phyloP scores from a whole-genome alignment of 2,329 filamentous ascomycete genomes.

The Aspergillus persii region DNA sequence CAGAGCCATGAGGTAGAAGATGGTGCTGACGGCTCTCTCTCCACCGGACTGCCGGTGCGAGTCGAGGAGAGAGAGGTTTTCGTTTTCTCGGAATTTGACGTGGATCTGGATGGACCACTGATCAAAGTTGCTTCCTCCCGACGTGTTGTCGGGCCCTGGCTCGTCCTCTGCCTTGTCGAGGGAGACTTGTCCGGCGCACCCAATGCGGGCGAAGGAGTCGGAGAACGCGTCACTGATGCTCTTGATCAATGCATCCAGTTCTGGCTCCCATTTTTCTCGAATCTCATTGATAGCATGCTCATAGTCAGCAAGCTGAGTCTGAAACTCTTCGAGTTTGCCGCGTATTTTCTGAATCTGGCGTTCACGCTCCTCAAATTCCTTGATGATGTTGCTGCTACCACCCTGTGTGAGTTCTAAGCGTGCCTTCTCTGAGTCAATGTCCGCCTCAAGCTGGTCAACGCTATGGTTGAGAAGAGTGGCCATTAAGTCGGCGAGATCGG shows the following conservation, averaged over 20 bases:
- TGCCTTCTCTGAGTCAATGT: conserved; percentile 71
- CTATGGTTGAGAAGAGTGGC: conserved; percentile 51
- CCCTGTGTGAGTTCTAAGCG: conserved; percentile 78
- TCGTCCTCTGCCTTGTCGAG: conserved; percentile 67
- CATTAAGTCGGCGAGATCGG: conserved; percentile 39
- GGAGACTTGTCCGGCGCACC: conserved; percentile 85
- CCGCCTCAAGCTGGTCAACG: conserved; percentile 64
- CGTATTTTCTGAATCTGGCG: conserved; percentile 67
- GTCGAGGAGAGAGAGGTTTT: conserved; percentile 79
- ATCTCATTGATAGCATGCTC: conserved; percentile 62
- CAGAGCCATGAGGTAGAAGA: conserved; percentile 98
- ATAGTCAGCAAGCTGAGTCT: conserved; percentile 55
- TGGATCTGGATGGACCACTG: conserved; percentile 91
- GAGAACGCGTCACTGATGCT: conserved; percentile 89
- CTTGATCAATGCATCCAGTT: conserved; percentile 71
- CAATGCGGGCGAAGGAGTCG: conserved; percentile 91
- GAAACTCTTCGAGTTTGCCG: conserved; percentile 56
- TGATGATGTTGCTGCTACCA: conserved; percentile 71
- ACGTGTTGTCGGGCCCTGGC: conserved; percentile 29
- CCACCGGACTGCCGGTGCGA: conserved; percentile 94
- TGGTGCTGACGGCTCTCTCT: conserved; percentile 92
- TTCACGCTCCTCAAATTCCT: conserved; percentile 72
- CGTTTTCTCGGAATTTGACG: conserved; percentile 89
- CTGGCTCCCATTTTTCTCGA: conserved; percentile 75
- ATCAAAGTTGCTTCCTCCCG: conserved; percentile 72